Percentiles rank a stretch among this genome's conserved stretches.
Evolutionary conservation across 306 rosid species (phyloP).

Genomic region (Inga leiocalycina): DNA sequence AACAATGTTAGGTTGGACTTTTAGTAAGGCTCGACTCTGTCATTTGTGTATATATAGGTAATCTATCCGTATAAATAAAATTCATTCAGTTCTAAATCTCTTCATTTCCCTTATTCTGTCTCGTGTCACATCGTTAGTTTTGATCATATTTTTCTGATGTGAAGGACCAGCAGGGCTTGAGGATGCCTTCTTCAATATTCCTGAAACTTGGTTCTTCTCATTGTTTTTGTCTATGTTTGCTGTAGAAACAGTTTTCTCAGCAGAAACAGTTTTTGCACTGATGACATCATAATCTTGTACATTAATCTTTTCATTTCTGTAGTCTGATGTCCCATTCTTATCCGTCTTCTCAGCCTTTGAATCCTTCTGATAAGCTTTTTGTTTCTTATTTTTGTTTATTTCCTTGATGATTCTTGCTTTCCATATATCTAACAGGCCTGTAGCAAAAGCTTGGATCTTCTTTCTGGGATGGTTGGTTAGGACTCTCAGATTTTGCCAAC

Average conservation of each 20-base stretch:
- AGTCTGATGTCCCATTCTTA: no score
- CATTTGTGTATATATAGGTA: no score
- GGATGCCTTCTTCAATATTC: slow-evolving; percentile 46
- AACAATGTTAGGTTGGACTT: no score
- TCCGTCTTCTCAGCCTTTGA: no score
- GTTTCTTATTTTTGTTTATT: no score
- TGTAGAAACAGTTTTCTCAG: slow-evolving; percentile 48
- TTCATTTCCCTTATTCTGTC: slow-evolving; percentile 90
- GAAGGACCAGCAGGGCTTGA: slow-evolving; percentile 53
- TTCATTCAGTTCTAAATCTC: no score
- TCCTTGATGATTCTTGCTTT: no score
- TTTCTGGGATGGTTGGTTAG: slow-evolving; percentile 82
- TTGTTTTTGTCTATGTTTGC: slow-evolving; percentile 60
- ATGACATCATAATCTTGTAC: neutral
- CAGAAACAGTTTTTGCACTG: slow-evolving; percentile 38
- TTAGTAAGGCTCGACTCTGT: no score
- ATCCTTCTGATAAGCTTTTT: no score
- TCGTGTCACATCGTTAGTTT: slow-evolving; percentile 63
- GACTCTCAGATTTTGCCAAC: slow-evolving; percentile 82
- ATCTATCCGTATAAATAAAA: no score
- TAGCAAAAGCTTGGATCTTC: no score
- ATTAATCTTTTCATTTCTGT: neutral
- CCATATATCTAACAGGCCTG: no score
- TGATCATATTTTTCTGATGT: slow-evolving; percentile 70
- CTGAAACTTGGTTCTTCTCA: slow-evolving; percentile 46